These are phyloP conservation scores for Ogataea haglerorum DNA, from an alignment of 805 yeast species.

Conservation along the genomic window DNA sequence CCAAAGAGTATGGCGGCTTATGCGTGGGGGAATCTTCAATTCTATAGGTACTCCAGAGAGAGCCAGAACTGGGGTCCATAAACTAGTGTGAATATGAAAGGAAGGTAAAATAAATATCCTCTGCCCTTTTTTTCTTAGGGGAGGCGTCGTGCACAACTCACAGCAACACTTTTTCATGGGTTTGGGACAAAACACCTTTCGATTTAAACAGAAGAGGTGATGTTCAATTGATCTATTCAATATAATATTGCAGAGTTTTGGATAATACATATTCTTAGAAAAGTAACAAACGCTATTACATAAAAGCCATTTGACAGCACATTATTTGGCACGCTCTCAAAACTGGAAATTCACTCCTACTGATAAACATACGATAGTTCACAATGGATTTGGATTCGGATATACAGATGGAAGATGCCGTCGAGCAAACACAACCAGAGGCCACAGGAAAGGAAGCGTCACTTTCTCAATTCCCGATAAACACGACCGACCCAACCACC, in stretches of 20 bases:
- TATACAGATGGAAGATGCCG: slow-evolving; percentile 81
- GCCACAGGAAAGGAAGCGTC: slow-evolving; percentile 5
- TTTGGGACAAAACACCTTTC: slow-evolving; percentile 12
- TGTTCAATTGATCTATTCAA: slow-evolving; percentile 8
- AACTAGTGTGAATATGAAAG: slow-evolving; percentile 1
- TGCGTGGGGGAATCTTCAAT: slow-evolving; percentile 20
- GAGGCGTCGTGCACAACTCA: slow-evolving; percentile 12
- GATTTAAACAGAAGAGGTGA: slow-evolving; percentile 11
- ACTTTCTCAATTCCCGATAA: slow-evolving; percentile 20
- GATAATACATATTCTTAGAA: neutral
- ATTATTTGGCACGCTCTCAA: neutral
- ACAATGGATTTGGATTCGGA: slow-evolving; percentile 46
- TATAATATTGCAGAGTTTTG: neutral
- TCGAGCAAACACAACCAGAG: slow-evolving; percentile 30
- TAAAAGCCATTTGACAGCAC: neutral
- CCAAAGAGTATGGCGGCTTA: slow-evolving; percentile 18
- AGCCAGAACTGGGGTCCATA: slow-evolving; percentile 11
- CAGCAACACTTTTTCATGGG: slow-evolving; percentile 15
- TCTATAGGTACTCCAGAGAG: slow-evolving; percentile 4
- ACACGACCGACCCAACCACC: slow-evolving; percentile 33
- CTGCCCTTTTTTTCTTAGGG: slow-evolving; percentile 7
- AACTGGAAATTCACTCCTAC: neutral
- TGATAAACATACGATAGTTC: slow-evolving; percentile 5
- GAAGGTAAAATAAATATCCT: slow-evolving; percentile 3
- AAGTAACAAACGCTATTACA: neutral